Base-by-base conservation (phyloP, 257 asterid species). In the Solanum sparsipilum region DNA sequence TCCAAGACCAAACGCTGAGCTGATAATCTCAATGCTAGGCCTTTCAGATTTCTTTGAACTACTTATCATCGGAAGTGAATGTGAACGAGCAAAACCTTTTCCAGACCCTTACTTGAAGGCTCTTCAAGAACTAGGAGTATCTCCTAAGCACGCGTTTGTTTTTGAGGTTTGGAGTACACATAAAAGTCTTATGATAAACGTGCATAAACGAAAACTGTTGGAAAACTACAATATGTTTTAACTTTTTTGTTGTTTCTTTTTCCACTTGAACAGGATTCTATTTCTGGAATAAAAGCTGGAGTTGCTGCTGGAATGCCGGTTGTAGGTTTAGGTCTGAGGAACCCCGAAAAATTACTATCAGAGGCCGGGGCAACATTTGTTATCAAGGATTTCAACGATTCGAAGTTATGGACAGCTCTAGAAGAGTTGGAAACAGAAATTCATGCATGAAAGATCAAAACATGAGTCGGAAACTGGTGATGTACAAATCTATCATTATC, bases 31-130 rank as follows among this genome's bases (percentile, higher is more conserved):
- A 20, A 68, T 67, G 79, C 70, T 94, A 13, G 97, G 95, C 75
- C 97, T 96, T 23, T 87, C 76, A 29, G 84, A 90, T 27, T 96
- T 96, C 93, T 96, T 96, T 70, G 91, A 93, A 86, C 87, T 90
- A 9, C 84, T 96, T 7, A 84, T 95, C 60, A 87, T 95, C 35
- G 99, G 96, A 78, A 90, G 90, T 38, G 99, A 96, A 88, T 95
- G 98, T 85, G 93, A 92, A 7, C 90, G 96, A 84, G 94, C 94
- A 72, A 96, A 96, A 89, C 99, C 99, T 86, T 95, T 92, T 29
- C 98, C 98, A 0, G 98, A 96, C 86, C 98, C 99, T 44, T 96
- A 96, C 90, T 89, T 95, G 91, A 93, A 90, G 92, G 99, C 94
- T 56, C 92, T 96, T 31, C 87, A 91, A 11, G 89, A 23, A 65